Evolutionary conservation across 352 stramenopile genomes (phyloP), one percentile per base, ranked within the genome.

Genomic region (Globisporangium spinosum): DNA sequence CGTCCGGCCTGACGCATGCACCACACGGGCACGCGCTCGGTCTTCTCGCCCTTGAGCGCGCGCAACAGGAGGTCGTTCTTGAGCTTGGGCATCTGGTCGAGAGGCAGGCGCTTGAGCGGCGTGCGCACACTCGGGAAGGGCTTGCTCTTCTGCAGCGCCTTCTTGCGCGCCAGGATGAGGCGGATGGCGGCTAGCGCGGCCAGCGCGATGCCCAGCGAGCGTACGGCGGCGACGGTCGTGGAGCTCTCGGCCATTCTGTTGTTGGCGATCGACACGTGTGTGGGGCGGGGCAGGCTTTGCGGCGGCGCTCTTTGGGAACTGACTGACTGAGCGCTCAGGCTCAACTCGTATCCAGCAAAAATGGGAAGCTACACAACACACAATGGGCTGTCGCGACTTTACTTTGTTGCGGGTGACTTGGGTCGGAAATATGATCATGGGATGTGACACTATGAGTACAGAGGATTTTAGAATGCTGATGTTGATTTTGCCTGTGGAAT

Each of bases 1-100:
- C 97, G 85, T 70, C 97, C 97, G 27, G 97, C 97, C 76, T 99
- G 97, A 57, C 97, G 95, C 82, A 99, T 99, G 65, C 98, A 92
- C 97, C 97, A 99, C 64, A 99, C 89, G 13, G 97, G 97, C 56
- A 95, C 89, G 29, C 89, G 86, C 77, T 98, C 91, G 10, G 91
- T 96, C 59, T 79, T 83, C 67, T 98, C 83, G 65, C 93, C 90
- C 62, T 78, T 80, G 38, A 96, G 83, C 58, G 91, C 91, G 34
- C 90, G 89, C 43, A 98, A 68, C 55, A 98, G 72, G 51, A 97
- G 69, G 69, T 97, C 89, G 77, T 98, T 98, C 74, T 96, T 95
- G 65, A 96, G 77, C 72, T 85, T 83, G n/a, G 87, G 87, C 65
- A 94, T 72, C 43, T 89, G 71, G 53, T 86, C 77, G 45, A 93